Evolutionary conservation across 345 rosid genomes (phyloP), one percentile per base, ranked within the genome.

Genomic region (Erysimum cheiranthoides): DNA sequence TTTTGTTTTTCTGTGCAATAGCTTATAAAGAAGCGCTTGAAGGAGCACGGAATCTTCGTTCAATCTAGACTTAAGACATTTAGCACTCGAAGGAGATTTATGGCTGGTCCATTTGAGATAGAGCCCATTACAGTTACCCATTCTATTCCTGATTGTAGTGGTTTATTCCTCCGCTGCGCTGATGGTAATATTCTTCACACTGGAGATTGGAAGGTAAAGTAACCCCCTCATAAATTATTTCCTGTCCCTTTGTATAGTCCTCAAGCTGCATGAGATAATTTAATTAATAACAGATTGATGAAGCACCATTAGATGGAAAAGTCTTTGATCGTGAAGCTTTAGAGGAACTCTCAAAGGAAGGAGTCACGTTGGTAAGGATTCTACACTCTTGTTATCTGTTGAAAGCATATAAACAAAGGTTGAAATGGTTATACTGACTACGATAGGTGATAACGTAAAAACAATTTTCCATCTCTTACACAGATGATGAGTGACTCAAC

Each of bases 401-500:
- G 45, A 14, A 38, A 58, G 43, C 52, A 60, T 68, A 73, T 64
- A 21, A 73, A 27, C 59, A 18, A 16, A 16, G 42, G 46, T 39
- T 64, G 35, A 32, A 32, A 18, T 58, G 54, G 79, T 34, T 43
- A 28, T 52, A 52, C 57, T 46, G 56, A 5, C 49, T 45, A 35
- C 43, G 35, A 27, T n/a, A 61, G 47, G 47, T 45, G 70, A 61
- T 27, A 38, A 49, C 3, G 9, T 32, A 7, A 8, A 42, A 32
- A 65, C 2, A 34, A 43, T 14, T 45, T 28, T 28, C 38, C n/a
- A 27, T 62, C 30, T 52, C 42, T 57, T 64, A 30, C 39, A 61
- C 85, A 95, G 99, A 95, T 95, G 99, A 92, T 92, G 99, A 95
- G 97, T 56, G 99, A 95, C 82, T 95, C 99, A 14, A 95, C 99